Evolutionary conservation across 148 eudicot species (phyloP), one percentile per base, ranked within the genome.

Genomic region (Hydrangea macrophylla): DNA sequence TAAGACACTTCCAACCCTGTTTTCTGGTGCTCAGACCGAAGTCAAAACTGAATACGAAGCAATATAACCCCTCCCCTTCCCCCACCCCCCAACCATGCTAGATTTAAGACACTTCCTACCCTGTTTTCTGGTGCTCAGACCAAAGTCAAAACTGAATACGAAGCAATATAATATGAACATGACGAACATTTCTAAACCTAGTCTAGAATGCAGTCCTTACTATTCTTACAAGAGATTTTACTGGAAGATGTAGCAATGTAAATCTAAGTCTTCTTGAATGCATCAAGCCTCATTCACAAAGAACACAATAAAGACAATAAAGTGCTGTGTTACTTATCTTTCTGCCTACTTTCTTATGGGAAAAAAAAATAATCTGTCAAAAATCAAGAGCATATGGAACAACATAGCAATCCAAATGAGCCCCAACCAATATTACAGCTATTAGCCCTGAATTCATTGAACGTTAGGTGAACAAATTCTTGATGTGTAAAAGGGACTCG

Each of bases 121-220:
- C n/a, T n/a, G n/a, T n/a, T n/a, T n/a, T n/a, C n/a, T n/a, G n/a
- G n/a, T n/a, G n/a, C n/a, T n/a, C n/a, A n/a, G n/a, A n/a, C n/a
- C n/a, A n/a, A n/a, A n/a, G n/a, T n/a, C n/a, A n/a, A n/a, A n/a
- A n/a, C n/a, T n/a, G n/a, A n/a, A n/a, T n/a, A n/a, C n/a, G n/a
- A n/a, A n/a, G n/a, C n/a, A n/a, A n/a, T n/a, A n/a, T n/a, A n/a
- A n/a, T n/a, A n/a, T 45, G 27, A 30, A 24, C 10, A 51, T 17
- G 20, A 28, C 23, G 51, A 65, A 13, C 12, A 50, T 50, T 65
- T 27, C 42, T 58, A 65, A 48, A 50, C 58, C 69, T 20, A 64
- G 39, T 48, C 18, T 23, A 64, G 15, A 60, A 25, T 35, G 42
- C 6, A 18, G 61, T 13, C 53, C 53, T 22, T 45, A 45, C 51